Evolutionary conservation across 164 flowering plant genomes (phyloP), one percentile per base, ranked within the genome.

Genomic region (Akebia trifoliata): DNA sequence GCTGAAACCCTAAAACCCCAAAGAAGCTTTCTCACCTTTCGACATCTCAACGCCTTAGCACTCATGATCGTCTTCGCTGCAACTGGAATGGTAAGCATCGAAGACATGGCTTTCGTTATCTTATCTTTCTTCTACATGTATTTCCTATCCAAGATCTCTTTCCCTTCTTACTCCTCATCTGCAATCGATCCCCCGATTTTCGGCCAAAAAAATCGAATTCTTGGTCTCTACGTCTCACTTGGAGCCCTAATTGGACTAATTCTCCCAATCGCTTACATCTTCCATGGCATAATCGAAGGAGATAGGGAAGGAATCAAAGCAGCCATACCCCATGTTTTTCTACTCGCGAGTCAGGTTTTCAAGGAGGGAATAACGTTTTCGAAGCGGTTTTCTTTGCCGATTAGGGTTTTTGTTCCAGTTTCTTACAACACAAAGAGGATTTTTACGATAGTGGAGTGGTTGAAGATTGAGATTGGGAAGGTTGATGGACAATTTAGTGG

Each of bases 251-350:
- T 84, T 52, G 91, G 97, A 3, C 69, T 90, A 0, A 35, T 76
- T 1, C 71, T 82, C 22, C 97, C 97, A 0, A 75, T 82, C 5
- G 76, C 60, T 0, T 87, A 87, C 63, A 84, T 90, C 29, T 70
- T 83, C 14, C 73, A 79, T n/a, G 93, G 89, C 4, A 47, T 90
- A 11, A 35, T 69, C 8, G 79, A 73, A 50, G 90, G 87, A 0
- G 87, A 87, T 20, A 69, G 75, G 50, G 69, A 74, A 25, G 90
- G 85, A 0, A 75, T 84, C 49, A 68, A 64, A 34, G 87, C 89
- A 0, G 89, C 95, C 0, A 74, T 80, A 0, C 91, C 95, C 0
- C 95, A 86, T 45, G 68, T 86, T 0, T 84, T 84, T 53, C 78
- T 92, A 0, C 66, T 88, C 0, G 70, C 92, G 0, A 67, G 84